Base-by-base conservation (phyloP, 2,329 filamentous ascomycete genomes). In the Annulohypoxylon truncatum region DNA sequence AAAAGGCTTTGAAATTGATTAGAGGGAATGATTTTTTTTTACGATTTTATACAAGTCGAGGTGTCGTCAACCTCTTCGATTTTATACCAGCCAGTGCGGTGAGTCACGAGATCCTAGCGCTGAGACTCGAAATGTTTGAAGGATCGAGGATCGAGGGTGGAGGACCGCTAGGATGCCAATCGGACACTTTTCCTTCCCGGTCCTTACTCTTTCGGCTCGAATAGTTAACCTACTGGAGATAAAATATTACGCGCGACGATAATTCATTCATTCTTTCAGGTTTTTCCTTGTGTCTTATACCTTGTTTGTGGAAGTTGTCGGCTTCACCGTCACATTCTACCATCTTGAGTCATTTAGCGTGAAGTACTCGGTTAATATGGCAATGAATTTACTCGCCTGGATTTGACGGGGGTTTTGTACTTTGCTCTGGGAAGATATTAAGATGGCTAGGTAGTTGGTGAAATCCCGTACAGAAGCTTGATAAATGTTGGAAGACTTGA, bases 71-170 rank as follows among this genome's bases (percentile, higher is more conserved):
- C 15, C 18, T 35, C 20, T 47, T 48, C 33, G n/a, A 54, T 47
- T 53, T 4, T 10, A 10, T 31, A 31, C 13, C 3, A 13, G 18
- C 8, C n/a, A 18, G 35, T 18, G n/a, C n/a, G 15, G 22, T 12
- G 20, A 26, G 20, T 38, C 26, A 42, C n/a, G 38, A 22, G 42
- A 48, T 48, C 53, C 26, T 26, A 42, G 46, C n/a, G 9, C 55
- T 64, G 55, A 64, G 61, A 64, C 61, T 20, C 20, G 3, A 8
- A 29, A 20, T 29, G 61, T 64, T 59, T 64, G 40, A 59, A 31
- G 15, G 42, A 42, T 26, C 9, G 15, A 35, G 38, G 38, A 22
- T 42, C 15, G 38, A 18, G 38, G 8, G 18, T 54, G 22, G 50
- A 26, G 7, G 31, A 42, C 13, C 9, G 20, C 29, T 8, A 20